Evolutionary conservation across 805 yeast genomes (phyloP).

Genomic region (Spathaspora boniae): DNA sequence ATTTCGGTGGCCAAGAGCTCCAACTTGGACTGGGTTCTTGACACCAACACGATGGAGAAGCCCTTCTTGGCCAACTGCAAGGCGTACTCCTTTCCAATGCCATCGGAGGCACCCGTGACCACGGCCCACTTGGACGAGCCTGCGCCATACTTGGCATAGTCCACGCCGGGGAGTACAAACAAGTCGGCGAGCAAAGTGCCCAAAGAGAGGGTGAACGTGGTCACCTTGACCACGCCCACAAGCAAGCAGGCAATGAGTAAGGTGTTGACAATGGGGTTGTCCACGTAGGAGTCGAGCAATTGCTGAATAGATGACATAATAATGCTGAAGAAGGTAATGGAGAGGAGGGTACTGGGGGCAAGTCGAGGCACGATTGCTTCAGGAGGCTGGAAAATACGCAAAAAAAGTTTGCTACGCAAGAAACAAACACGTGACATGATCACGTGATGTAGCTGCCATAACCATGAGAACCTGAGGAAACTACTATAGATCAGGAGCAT

Average conservation of each 20-base stretch:
- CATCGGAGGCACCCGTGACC: conserved; percentile 96
- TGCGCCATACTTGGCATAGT: conserved; percentile 73
- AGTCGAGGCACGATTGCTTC: no score
- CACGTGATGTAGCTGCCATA: no score
- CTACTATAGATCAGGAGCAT: no score
- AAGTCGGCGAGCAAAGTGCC: conserved; percentile 56
- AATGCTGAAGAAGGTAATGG: conserved; percentile 1
- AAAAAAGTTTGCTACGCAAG: no score
- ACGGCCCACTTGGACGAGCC: conserved; percentile 80
- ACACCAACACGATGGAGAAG: conserved; percentile 76
- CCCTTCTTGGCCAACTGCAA: conserved; percentile 81
- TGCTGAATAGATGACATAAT: conserved; percentile 7
- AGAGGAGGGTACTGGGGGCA: no score
- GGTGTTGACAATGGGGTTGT: conserved; percentile 12
- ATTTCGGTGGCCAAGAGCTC: conserved; percentile 63
- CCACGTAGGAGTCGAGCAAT: conserved; percentile 12
- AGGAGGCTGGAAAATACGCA: no score
- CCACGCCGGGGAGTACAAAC: conserved; percentile 59
- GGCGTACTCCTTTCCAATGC: conserved; percentile 92
- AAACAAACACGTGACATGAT: no score
- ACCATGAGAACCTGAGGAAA: no score
- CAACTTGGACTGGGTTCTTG: conserved; percentile 80
- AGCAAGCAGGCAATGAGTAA: conserved; percentile 36
- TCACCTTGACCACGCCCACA: conserved; percentile 62
- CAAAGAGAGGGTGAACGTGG: conserved; percentile 48